These are phyloP conservation scores for Chlorella sp. DNA, from an alignment of 139 green algal species.

Conservation along the genomic window DNA sequence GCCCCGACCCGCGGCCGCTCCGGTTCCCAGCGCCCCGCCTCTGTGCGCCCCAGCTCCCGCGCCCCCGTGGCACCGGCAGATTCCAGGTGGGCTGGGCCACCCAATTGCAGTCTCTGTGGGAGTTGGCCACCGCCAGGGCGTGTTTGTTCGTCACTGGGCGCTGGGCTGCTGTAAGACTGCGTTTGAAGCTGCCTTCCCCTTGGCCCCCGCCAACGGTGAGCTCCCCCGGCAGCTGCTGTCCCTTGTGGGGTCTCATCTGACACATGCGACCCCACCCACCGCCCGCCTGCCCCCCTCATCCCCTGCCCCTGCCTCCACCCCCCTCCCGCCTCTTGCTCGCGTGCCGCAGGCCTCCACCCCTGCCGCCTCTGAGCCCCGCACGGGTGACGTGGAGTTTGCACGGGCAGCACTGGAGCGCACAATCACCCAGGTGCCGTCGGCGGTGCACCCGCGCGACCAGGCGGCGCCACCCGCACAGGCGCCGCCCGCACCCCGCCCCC, in stretches of 20 bases:
- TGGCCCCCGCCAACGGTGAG: no score
- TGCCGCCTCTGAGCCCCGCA: background rate
- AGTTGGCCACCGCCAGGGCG: background rate
- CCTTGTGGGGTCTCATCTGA: no score
- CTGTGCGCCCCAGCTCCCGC: background rate
- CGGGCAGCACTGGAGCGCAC: background rate
- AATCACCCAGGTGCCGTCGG: background rate
- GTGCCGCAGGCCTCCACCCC: background rate
- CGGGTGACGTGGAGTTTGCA: background rate
- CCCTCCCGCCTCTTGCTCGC: background rate
- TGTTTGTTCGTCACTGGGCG: background rate
- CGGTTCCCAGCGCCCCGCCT: background rate
- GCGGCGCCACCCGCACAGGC: no score
- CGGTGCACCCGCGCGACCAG: background rate
- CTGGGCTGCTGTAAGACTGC: background rate
- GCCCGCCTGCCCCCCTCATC: no score
- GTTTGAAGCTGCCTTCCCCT: no score
- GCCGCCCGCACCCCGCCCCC: no score
- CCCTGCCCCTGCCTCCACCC: background rate
- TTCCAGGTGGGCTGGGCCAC: background rate
- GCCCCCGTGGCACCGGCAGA: background rate
- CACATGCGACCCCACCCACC: no score
- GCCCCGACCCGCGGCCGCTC: background rate
- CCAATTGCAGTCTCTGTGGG: background rate
- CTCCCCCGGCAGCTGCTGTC: no score